Conservation (phyloP, 768 basidiomycete species). For the Boletus sp. region DNA sequence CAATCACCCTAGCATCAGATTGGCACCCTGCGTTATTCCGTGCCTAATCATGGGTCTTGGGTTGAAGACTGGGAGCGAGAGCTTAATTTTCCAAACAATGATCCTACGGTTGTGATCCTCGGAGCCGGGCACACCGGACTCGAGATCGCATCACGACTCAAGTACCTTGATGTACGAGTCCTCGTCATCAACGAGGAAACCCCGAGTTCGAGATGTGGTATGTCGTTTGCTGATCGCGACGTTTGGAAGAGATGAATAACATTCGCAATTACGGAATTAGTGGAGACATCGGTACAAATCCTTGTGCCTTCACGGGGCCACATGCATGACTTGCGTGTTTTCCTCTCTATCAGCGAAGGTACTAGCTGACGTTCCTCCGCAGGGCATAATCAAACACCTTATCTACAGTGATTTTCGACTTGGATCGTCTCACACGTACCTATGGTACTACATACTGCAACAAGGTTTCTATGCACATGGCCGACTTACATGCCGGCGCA, state of each 20-base stretch:
- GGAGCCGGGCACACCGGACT: conserved; percentile 63
- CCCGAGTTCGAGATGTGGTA: conserved; percentile 42
- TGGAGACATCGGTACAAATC: conserved; percentile 37
- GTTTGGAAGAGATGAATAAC: neutral
- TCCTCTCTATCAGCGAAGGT: neutral
- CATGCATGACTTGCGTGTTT: conserved; percentile 35
- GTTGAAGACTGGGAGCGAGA: conserved; percentile 39
- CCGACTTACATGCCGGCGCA: conserved; percentile 45
- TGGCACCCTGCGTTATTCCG: neutral
- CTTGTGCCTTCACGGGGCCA: conserved; percentile 49
- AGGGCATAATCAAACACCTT: conserved; percentile 54
- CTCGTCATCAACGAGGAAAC: conserved; percentile 52
- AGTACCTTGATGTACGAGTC: conserved; percentile 46
- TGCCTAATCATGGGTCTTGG: conserved; percentile 49
- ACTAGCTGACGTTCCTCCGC: neutral
- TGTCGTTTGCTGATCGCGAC: neutral
- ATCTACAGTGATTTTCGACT: conserved; percentile 39
- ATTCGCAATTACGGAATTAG: conserved; percentile 7
- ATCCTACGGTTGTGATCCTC: conserved; percentile 49
- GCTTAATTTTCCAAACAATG: conserved; percentile 41
- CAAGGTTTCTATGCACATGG: conserved; percentile 51
- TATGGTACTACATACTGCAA: neutral
- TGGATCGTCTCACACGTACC: neutral
- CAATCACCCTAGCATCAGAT: neutral
- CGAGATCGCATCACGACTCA: conserved; percentile 54